Percentiles rank a stretch among this genome's conserved stretches.
phyloP scores from a whole-genome alignment of 768 basidiomycete species.

The Amanita subjunquillea region DNA sequence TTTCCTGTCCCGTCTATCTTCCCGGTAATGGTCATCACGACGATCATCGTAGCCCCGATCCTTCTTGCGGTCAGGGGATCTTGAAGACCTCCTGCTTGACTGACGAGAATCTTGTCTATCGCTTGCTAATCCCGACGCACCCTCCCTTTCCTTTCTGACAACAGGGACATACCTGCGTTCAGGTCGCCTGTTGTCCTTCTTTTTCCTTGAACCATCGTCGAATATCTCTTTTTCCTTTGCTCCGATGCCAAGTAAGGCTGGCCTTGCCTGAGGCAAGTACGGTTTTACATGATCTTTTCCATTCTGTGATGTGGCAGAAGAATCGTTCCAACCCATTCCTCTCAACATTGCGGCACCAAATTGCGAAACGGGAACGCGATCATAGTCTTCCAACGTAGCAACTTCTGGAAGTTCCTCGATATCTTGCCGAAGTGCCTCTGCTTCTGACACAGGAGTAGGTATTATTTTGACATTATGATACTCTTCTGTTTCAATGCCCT shows the following conservation, averaged over 20 bases:
- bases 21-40: slow-evolving; percentile 7
- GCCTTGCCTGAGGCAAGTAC: slow-evolving; percentile 74
- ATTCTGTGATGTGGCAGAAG: slow-evolving; percentile 57
- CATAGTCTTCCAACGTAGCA: slow-evolving; percentile 79
- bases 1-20: slow-evolving; percentile 11
- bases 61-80: slow-evolving; percentile 34
- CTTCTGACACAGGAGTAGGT: slow-evolving; percentile 55
- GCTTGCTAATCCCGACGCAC: slow-evolving; percentile 13
- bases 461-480: slow-evolving; percentile 50
- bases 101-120: slow-evolving; percentile 22
- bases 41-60: slow-evolving; percentile 21
- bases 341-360: slow-evolving; percentile 90
- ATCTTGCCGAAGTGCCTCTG: slow-evolving; percentile 80
- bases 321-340: slow-evolving; percentile 96
- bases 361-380: slow-evolving; percentile 81
- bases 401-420: slow-evolving; percentile 67
- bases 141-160: slow-evolving; percentile 53
- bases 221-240: slow-evolving; percentile 77
- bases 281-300: slow-evolving; percentile 62
- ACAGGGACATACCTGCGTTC: slow-evolving; percentile 83
- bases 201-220: slow-evolving; percentile 58
- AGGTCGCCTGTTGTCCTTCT: slow-evolving; percentile 29
- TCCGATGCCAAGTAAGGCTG: slow-evolving; percentile 85
- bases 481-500: slow-evolving; percentile 28
- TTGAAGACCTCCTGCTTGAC: slow-evolving; percentile 42